Base-by-base conservation (phyloP, 805 yeast genomes). In the Candida yuanshanica region DNA sequence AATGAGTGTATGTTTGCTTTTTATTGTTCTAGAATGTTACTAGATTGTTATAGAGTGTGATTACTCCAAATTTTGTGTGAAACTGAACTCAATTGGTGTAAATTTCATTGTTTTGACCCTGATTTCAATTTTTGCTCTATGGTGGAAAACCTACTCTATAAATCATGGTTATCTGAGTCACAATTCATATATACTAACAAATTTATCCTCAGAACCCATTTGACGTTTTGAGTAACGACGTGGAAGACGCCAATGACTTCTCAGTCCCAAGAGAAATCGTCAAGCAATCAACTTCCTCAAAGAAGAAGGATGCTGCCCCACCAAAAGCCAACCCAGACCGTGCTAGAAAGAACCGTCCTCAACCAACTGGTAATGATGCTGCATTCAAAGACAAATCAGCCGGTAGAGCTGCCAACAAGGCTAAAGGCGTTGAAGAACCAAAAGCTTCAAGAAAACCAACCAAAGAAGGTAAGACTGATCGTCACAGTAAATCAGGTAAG, bases 171-270 rank as follows among this genome's bases (percentile, higher is more conserved):
- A n/a, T n/a, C n/a, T n/a, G 16, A n/a, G 29, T 16, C 29, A 25
- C 16, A 25, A 25, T 25, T 25, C 7, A 12, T n/a, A 25, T 13
- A 5, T 25, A 10, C 4, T 13, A 11, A 24, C 31, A 27, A 27
- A 5, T 14, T 27, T 5, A 29, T 5, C 14, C 8, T 7, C 4
- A 81, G 87, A 85, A 85, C 74, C 85, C 86, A 65, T 85, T 73
- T 69, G 85, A 77, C 68, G 77, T 84, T 68, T 75, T 85, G 73
- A 93, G 75, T 66, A 85, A 86, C 79, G 95, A 86, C 74, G 86
- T 84, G 58, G 90, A 84, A 64, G 95, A 82, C 68, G 83, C 79
- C 41, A 47, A 44, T 58, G 76, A 72, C 60, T 64, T 66, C 42
- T 61, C 66, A 42, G 62, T 51, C 46, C 80, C 86, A 62, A 82